Conservation (phyloP, 257 asterid genomes). For the Catharanthus roseus region DNA sequence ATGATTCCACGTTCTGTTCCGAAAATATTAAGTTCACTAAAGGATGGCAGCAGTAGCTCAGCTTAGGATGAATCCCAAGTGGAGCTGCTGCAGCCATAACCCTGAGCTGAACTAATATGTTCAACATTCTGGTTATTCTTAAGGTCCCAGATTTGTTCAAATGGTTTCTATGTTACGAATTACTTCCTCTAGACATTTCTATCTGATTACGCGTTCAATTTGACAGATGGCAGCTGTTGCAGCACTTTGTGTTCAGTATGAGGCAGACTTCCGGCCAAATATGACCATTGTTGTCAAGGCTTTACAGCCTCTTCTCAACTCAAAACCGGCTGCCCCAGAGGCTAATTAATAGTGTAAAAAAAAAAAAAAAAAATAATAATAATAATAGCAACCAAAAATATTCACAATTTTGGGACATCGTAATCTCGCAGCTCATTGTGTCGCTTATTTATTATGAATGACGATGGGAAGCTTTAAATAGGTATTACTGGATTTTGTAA, state of each 20-base stretch:
- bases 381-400: neutral
- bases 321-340: conserved; percentile 59
- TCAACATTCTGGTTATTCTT: neutral
- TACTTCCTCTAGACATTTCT: neutral
- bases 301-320: conserved; percentile 81
- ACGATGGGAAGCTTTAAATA: neutral
- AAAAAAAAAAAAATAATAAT: no score
- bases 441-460: neutral
- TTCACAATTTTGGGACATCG: neutral
- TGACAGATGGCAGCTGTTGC: conserved; percentile 93
- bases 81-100: no score
- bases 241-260: conserved; percentile 92
- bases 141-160: neutral
- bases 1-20: no score
- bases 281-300: conserved; percentile 97
- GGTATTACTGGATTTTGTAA: conserved; percentile 2
- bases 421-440: conserved; percentile 9
- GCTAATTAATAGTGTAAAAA: conserved; percentile 27
- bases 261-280: conserved; percentile 90
- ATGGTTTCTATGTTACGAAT: neutral
- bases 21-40: no score
- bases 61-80: no score
- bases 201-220: neutral
- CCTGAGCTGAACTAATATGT: no score
- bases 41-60: no score